These are phyloP conservation scores for Pelargonium cotyledonis DNA, from an alignment of 441 rosid species.

Conservation along the genomic window DNA sequence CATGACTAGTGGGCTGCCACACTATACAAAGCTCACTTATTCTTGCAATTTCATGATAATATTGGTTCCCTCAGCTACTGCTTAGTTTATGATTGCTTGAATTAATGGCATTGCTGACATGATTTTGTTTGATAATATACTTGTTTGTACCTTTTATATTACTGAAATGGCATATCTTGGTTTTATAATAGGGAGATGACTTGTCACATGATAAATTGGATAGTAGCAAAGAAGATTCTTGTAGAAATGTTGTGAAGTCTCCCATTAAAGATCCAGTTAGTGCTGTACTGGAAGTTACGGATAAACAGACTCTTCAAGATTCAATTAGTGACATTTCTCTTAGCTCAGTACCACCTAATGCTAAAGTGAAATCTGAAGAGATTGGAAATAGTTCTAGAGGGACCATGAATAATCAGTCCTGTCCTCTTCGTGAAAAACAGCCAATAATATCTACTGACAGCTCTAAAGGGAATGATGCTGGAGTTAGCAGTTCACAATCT, in stretches of 20 bases:
- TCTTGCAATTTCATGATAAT: too few relatives aligned
- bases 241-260: slow-evolving; percentile 9
- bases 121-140: background rate
- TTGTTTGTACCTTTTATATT: background rate
- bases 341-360: slow-evolving; percentile 24
- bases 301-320: slow-evolving; percentile 25
- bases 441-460: slow-evolving; percentile 23
- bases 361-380: slow-evolving; percentile 30
- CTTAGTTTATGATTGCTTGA: background rate
- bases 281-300: slow-evolving; percentile 10
- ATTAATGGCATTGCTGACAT: background rate
- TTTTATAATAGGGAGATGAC: slow-evolving; percentile 6
- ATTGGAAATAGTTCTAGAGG: slow-evolving; percentile 27
- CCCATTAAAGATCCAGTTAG: slow-evolving; percentile 14
- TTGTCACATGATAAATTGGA: slow-evolving; percentile 6
- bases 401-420: slow-evolving; percentile 24
- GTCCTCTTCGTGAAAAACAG: slow-evolving; percentile 26
- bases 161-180: slow-evolving; percentile 11
- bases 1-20: background rate
- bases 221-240: slow-evolving; percentile 9
- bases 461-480: slow-evolving; percentile 28
- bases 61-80: background rate
- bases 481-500: slow-evolving; percentile 27
- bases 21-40: too few relatives aligned
- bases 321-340: slow-evolving; percentile 19